A percentile compares a stretch with the other conserved stretches of the same genome.
Conservation (phyloP, 139 green algal species). For the Coelastrella sp. region DNA sequence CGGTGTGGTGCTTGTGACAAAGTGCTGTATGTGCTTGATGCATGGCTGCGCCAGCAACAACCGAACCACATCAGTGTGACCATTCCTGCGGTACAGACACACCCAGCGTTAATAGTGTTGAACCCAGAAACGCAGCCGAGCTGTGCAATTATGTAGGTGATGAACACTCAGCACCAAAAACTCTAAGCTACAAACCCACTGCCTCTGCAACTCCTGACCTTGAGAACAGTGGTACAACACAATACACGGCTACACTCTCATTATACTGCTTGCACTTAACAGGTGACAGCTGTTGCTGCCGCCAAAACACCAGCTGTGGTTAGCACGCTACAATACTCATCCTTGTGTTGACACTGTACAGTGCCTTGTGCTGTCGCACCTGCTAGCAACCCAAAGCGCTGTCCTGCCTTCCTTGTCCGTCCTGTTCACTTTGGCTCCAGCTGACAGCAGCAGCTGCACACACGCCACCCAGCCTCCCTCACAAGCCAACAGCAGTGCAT, state of each 20-base stretch:
- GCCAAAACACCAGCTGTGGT: too few species aligned
- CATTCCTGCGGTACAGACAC: slow-evolving; percentile 17
- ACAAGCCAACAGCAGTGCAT: slow-evolving; percentile 39
- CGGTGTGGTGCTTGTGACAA: neutral
- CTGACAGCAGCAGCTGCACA: slow-evolving; percentile 14
- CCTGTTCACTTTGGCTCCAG: slow-evolving; percentile 29
- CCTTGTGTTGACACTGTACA: neutral
- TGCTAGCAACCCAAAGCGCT: slow-evolving; percentile 31
- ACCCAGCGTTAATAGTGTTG: too few species aligned
- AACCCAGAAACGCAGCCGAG: neutral
- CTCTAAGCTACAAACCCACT: too few species aligned
- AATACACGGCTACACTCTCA: too few species aligned
- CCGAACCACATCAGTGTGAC: slow-evolving; percentile 5
- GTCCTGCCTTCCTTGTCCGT: slow-evolving; percentile 19
- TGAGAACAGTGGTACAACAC: too few species aligned
- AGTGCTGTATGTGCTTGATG: slow-evolving; percentile 39
- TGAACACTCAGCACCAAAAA: neutral
- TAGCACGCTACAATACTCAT: too few species aligned
- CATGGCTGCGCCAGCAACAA: slow-evolving; percentile 22
- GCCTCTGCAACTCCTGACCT: too few species aligned
- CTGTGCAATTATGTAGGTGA: neutral
- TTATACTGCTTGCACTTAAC: too few species aligned
- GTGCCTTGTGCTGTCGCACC: neutral
- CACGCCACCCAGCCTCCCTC: neutral
- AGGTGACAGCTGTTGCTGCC: too few species aligned